Evolutionary conservation across 2,329 filamentous ascomycete species (phyloP).

Genomic region (Colletotrichum lupini): DNA sequence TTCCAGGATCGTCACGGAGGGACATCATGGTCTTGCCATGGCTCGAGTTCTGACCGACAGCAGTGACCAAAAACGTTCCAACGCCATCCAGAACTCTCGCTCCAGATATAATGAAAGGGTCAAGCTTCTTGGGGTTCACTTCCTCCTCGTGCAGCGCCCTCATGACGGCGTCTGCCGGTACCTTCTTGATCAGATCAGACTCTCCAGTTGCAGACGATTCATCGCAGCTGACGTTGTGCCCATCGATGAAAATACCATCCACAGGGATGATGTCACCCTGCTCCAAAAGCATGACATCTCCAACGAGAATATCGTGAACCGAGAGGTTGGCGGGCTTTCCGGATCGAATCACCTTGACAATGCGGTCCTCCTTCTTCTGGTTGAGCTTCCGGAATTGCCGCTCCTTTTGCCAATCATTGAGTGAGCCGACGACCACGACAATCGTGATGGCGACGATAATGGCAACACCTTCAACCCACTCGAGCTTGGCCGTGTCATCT

Average conservation of each 20-base stretch:
- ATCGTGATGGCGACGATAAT: slow-evolving; percentile 83
- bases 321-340: slow-evolving; percentile 77
- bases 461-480: slow-evolving; percentile 86
- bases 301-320: slow-evolving; percentile 77
- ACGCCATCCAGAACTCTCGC: slow-evolving; percentile 72
- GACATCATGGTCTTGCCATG: slow-evolving; percentile 39
- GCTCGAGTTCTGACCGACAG: slow-evolving; percentile 37
- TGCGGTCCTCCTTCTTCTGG: slow-evolving; percentile 81
- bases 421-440: slow-evolving; percentile 80
- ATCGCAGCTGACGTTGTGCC: slow-evolving; percentile 69
- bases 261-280: slow-evolving; percentile 79
- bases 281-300: slow-evolving; percentile 80
- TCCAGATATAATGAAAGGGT: slow-evolving; percentile 86
- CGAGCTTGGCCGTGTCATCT: slow-evolving; percentile 66
- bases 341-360: slow-evolving; percentile 80
- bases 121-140: slow-evolving; percentile 63
- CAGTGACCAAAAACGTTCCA: slow-evolving; percentile 37
- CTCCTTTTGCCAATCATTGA: slow-evolving; percentile 87
- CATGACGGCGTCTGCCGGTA: slow-evolving; percentile 67
- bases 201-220: slow-evolving; percentile 81
- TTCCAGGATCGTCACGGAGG: slow-evolving; percentile 37
- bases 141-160: slow-evolving; percentile 61
- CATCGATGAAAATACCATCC: slow-evolving; percentile 74
- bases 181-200: slow-evolving; percentile 78
- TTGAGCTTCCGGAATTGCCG: slow-evolving; percentile 84